phyloP scores from a whole-genome alignment of 1,284 basidiomycete species.

The Cerrena zonata region DNA sequence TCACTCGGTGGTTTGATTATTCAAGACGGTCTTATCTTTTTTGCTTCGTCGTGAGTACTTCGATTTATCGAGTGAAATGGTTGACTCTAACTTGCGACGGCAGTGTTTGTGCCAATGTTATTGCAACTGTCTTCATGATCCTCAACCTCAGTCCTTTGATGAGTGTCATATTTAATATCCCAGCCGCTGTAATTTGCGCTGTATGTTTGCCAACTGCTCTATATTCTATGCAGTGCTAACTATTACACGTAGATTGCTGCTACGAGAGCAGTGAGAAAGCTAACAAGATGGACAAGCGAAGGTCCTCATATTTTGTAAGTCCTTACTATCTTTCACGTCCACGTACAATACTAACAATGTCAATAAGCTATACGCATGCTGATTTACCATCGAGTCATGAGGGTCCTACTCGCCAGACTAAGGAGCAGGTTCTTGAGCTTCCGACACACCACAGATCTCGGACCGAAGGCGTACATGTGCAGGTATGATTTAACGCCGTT shows the following conservation, averaged over 20 bases:
- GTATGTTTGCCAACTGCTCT: constrained; percentile 33
- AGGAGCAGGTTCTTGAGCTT: not conserved
- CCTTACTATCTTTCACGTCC: not conserved
- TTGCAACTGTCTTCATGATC: constrained; percentile 56
- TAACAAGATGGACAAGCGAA: not conserved
- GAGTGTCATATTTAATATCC: constrained; percentile 73
- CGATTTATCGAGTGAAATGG: constrained; percentile 61
- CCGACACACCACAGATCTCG: not conserved
- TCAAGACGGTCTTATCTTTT: constrained; percentile 66
- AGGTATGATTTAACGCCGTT: not conserved
- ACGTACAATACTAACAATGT: too few relatives aligned
- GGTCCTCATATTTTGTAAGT: not conserved
- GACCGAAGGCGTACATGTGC: not conserved
- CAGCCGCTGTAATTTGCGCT: constrained; percentile 62
- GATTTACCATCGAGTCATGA: not conserved
- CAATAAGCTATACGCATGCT: not conserved
- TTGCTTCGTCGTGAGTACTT: constrained; percentile 61
- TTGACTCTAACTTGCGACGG: constrained; percentile 10
- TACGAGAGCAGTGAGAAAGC: not conserved
- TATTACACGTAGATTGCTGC: constrained; percentile 49
- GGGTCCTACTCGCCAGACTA: not conserved
- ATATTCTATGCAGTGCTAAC: not conserved
- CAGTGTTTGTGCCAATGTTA: not conserved
- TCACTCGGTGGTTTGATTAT: constrained; percentile 20
- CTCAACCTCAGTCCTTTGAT: constrained; percentile 67